Evolutionary conservation across 768 basidiomycete species (phyloP), one percentile per base, ranked within the genome.

Genomic region (Dendrothele bispora): DNA sequence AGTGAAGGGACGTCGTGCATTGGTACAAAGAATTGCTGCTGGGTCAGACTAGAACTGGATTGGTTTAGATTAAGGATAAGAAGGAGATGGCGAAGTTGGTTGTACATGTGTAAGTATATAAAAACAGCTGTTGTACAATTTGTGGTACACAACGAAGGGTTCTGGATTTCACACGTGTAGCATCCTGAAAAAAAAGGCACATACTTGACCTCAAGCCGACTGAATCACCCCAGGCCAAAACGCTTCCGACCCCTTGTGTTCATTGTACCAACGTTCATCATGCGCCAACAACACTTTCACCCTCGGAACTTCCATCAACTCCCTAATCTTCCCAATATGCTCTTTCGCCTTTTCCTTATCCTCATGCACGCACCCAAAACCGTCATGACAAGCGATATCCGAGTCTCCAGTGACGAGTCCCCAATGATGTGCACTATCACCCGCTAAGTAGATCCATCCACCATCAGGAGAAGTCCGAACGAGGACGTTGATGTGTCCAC

Each of bases 1-100:
- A 44, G 93, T 98, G 4, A 83, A 79, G 43, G 88, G 84, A 27
- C 83, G 95, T 47, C 71, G 88, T 57, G 72, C 71, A 39, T 65
- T 73, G 27, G 63, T 82, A 18, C 70, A 69, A 38, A 68, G 61
- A 50, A 55, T 53, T 15, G 49, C 64, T 2, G 53, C 46, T 26
- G 58, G 57, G 32, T 51, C 34, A 44, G 27, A 36, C 20, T 46
- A 36, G 27, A 46, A 11, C n/a, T n/a, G n/a, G n/a, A n/a, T n/a
- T n/a, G n/a, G n/a, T n/a, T n/a, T n/a, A n/a, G n/a, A n/a, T n/a
- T n/a, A n/a, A n/a, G n/a, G n/a, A n/a, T n/a, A n/a, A n/a, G n/a
- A n/a, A n/a, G n/a, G n/a, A n/a, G n/a, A n/a, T n/a, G n/a, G n/a
- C n/a, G n/a, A n/a, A n/a, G n/a, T n/a, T n/a, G n/a, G n/a, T n/a